Evolutionary conservation across 306 rosid species (phyloP).

Genomic region (Inga leiocalycina): DNA sequence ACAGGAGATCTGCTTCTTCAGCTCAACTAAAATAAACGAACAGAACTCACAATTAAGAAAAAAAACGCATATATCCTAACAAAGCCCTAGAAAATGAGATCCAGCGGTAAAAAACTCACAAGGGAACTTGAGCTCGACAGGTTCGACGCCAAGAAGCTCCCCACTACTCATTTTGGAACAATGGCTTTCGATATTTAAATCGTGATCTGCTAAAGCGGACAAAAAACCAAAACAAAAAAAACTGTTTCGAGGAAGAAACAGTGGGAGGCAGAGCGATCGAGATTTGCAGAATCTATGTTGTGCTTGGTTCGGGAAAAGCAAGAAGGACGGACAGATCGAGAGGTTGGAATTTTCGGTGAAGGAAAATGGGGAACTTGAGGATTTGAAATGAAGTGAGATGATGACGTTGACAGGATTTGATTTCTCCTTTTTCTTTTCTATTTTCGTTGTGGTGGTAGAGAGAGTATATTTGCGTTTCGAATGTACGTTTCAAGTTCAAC

Average conservation of each 20-base stretch:
- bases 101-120: slow-evolving; percentile 48
- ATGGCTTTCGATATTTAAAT: not conserved
- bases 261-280: slow-evolving; percentile 4
- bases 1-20: slow-evolving; percentile 94
- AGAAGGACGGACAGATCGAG: slow-evolving; percentile 52
- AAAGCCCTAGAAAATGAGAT: slow-evolving; percentile 34
- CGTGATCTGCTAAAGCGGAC: slow-evolving; percentile 1
- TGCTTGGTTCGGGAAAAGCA: not conserved
- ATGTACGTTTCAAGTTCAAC: slow-evolving; percentile 12
- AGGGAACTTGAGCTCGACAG: slow-evolving; percentile 80
- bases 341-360: slow-evolving; percentile 4
- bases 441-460: slow-evolving; percentile 39
- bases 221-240: not conserved
- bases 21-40: slow-evolving; percentile 58
- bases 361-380: not conserved
- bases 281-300: slow-evolving; percentile 16
- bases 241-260: slow-evolving; percentile 3
- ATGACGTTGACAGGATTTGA: slow-evolving; percentile 29
- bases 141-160: slow-evolving; percentile 85
- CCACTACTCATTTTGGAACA: slow-evolving; percentile 70
- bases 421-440: slow-evolving; percentile 34
- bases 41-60: not conserved
- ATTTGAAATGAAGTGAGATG: slow-evolving; percentile 12
- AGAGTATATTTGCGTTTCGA: slow-evolving; percentile 11
- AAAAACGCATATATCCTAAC: not conserved